phyloP scores from a whole-genome alignment of 768 basidiomycete species.

The Phlebiopsis gigantea region DNA sequence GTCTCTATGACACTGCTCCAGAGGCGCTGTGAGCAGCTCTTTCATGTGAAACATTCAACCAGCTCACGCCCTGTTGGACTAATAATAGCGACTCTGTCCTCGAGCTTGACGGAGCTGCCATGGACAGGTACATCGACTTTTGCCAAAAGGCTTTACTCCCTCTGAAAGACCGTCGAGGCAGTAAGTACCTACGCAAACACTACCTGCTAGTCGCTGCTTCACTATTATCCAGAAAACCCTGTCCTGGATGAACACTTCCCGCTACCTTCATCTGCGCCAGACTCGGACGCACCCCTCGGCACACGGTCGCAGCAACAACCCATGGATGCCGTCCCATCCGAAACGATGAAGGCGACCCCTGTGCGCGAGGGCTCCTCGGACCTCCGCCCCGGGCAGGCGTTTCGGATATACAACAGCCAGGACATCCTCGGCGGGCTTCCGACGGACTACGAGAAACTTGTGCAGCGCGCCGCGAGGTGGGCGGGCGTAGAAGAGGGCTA shows the following conservation, averaged over 20 bases:
- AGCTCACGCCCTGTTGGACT: no score
- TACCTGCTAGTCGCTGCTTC: background rate
- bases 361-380: background rate
- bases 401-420: constrained; percentile 60
- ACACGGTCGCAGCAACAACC: background rate
- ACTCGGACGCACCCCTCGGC: background rate
- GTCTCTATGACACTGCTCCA: background rate
- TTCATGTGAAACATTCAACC: background rate
- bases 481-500: constrained; percentile 49
- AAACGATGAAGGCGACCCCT: background rate
- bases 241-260: constrained; percentile 18
- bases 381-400: constrained; percentile 51
- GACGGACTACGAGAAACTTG: constrained; percentile 43
- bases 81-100: constrained; percentile 29
- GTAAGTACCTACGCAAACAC: constrained; percentile 1
- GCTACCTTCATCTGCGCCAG: background rate
- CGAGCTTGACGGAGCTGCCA: constrained; percentile 41
- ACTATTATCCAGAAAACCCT: constrained; percentile 12
- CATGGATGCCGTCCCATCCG: background rate
- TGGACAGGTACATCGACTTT: constrained; percentile 65
- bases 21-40: background rate
- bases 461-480: constrained; percentile 48
- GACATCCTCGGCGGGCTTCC: constrained; percentile 61
- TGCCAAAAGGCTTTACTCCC: constrained; percentile 48
- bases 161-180: constrained; percentile 12